These are phyloP conservation scores for Fusarium compactum DNA, from an alignment of 2,329 filamentous ascomycete species.

Conservation along the genomic window DNA sequence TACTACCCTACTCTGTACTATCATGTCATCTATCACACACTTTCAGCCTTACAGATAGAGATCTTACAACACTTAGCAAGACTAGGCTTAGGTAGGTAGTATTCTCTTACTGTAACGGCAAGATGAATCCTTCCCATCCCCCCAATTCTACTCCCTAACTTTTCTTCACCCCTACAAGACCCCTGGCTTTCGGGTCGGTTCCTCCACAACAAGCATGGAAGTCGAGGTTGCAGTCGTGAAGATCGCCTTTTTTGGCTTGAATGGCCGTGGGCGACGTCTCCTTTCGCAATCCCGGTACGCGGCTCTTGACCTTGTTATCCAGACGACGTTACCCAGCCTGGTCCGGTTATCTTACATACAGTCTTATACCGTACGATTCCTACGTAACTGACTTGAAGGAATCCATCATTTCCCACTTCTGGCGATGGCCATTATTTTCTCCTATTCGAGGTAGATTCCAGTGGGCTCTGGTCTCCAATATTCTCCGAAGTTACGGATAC, in stretches of 20 bases:
- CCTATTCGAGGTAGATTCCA: slow-evolving; percentile 22
- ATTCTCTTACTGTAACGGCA: neutral
- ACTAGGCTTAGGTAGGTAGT: slow-evolving; percentile 1
- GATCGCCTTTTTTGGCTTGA: slow-evolving; percentile 16
- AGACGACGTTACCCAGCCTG: neutral
- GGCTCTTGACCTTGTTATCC: neutral
- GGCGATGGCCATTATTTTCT: slow-evolving; percentile 11
- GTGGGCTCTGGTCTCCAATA: neutral
- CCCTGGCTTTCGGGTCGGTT: slow-evolving; percentile 21
- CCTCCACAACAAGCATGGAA: slow-evolving; percentile 22
- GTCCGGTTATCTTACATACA: slow-evolving; percentile 1
- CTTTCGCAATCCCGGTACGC: slow-evolving; percentile 16
- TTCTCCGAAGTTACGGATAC: neutral
- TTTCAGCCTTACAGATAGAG: slow-evolving; percentile 6
- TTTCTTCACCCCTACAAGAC: neutral
- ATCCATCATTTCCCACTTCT: neutral
- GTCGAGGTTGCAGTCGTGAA: slow-evolving; percentile 19
- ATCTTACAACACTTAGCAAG: slow-evolving; percentile 3
- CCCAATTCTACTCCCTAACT: neutral
- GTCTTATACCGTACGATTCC: neutral
- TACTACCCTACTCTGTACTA: neutral
- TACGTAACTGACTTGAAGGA: neutral
- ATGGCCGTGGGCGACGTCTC: slow-evolving; percentile 13
- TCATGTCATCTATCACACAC: neutral
- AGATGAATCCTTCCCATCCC: slow-evolving; percentile 1